phyloP scores from a whole-genome alignment of 2,329 filamentous ascomycete species.

The Paraphaeosphaeria sporulosa region DNA sequence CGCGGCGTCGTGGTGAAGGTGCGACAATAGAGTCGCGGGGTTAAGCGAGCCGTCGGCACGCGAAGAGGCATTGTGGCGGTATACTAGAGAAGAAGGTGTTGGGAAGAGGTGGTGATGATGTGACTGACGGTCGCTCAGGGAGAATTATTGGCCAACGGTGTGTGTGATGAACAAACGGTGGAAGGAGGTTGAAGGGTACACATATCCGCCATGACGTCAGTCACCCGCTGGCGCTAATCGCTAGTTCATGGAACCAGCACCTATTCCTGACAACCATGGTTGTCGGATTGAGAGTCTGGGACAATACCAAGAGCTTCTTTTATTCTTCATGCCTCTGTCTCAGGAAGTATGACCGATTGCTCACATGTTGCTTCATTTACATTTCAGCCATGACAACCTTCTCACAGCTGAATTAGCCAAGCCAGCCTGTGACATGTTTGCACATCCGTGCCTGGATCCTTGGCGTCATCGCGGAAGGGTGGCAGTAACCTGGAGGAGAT shows the following conservation, averaged over 20 bases:
- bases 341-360: neutral
- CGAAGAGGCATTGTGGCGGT: conserved; percentile 19
- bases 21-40: conserved; percentile 21
- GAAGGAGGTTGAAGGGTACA: neutral
- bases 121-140: neutral
- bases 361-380: neutral
- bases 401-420: neutral
- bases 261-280: neutral
- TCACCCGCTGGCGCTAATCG: neutral
- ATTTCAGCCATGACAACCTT: neutral
- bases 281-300: neutral
- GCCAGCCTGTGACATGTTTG: neutral
- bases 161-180: neutral
- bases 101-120: neutral
- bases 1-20: conserved; percentile 41
- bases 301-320: neutral
- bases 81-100: neutral
- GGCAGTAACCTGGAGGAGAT: neutral
- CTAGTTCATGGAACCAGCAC: no score
- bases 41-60: conserved; percentile 11
- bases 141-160: neutral
- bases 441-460: neutral
- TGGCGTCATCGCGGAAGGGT: neutral
- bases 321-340: no score
- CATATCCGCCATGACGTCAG: neutral